Base-by-base conservation (phyloP, 148 eudicot genomes). In the Nyssa sinensis region DNA sequence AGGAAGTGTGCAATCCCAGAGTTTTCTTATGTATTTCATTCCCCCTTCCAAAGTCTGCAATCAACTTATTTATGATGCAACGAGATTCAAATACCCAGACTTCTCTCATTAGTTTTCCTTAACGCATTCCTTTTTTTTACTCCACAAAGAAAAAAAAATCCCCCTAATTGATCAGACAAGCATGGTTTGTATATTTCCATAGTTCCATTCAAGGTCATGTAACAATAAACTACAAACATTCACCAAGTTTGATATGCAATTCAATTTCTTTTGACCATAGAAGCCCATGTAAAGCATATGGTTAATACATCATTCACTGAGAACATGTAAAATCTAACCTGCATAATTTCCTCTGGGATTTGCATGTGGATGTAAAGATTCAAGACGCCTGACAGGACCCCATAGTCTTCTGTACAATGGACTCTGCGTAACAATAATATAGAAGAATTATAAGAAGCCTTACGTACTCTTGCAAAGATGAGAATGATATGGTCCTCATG, bases 361-460 rank as follows among this genome's bases (percentile, higher is more conserved):
- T n/a, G 87, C 87, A 70, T 75, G 65, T 30, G 90, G 87, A 65
- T 78, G 80, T 75, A 86, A 23, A 72, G 78, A 73, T 78, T 84
- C 82, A 73, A 86, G 84, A 77, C 62, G 74, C 79, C 80, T 84
- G 67, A 84, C 81, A 21, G 90, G 85, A 30, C 85, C 90, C 87
- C 90, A 86, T 39, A 86, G 82, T 82, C 90, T 86, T 77, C 84
- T 80, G 55, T 77, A 67, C 33, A 80, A 61, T 65, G 81, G 78
- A 72, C 59, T 72, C 90, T 86, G 82, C 65, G 66, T 19, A 75
- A 37, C 35, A 76, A 57, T 53, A 76, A 57, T 53, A 41, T 30
- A 17, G 59, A 57, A 24, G 66, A n/a, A 47, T 51, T 23, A 73
- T 64, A 32, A 73, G 60, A 27, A 64, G 25, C 73, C 62, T 19